Base-by-base conservation (phyloP, 2,329 filamentous ascomycete species). In the Massarina eburnea region DNA sequence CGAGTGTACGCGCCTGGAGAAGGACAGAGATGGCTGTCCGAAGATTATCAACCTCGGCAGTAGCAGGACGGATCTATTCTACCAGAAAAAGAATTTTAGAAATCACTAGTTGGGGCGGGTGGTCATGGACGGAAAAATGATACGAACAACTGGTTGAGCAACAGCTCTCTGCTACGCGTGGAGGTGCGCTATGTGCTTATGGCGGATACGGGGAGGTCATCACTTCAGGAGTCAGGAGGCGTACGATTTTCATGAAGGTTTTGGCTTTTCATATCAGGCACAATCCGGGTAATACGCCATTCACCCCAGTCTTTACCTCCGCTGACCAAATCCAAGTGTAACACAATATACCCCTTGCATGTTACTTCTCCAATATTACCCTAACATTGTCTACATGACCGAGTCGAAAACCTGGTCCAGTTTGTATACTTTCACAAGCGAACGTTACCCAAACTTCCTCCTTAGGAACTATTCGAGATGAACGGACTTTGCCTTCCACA, bases 31-130 rank as follows among this genome's bases (percentile, higher is more conserved):
- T 68, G 94, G 94, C 2, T 99, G 94, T 72, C 94, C 94, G 43
- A 99, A 99, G 83, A 99, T 99, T 73, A 97, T 99, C 69, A 99
- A 99, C 70, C 75, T 99, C 67, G 94, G 94, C 33, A 95, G 89
- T 78, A 94, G 88, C 48, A 84, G 94, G 74, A 99, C 94, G 66
- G 94, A 99, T 80, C 80, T 97, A 74, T 83, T 85, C 59, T 84
- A 86, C 69, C 83, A 87, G 73, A 88, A 88, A 72, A 89, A 89
- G 76, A 77, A 82, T 75, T 84, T 84, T 64, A 72, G 81, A 58
- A 84, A 84, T 76, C 79, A 83, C 34, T 70, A 54, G 47, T 17
- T 8, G 10, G 32, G 26, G 35, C 24, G 35, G 21, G 19, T 20
- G 19, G 19, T 35, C n/a, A n/a, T n/a, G n/a, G n/a, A n/a, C 14